Base-by-base conservation (phyloP, 495 filamentous ascomycete species). In the Penicillium diatomitis region DNA sequence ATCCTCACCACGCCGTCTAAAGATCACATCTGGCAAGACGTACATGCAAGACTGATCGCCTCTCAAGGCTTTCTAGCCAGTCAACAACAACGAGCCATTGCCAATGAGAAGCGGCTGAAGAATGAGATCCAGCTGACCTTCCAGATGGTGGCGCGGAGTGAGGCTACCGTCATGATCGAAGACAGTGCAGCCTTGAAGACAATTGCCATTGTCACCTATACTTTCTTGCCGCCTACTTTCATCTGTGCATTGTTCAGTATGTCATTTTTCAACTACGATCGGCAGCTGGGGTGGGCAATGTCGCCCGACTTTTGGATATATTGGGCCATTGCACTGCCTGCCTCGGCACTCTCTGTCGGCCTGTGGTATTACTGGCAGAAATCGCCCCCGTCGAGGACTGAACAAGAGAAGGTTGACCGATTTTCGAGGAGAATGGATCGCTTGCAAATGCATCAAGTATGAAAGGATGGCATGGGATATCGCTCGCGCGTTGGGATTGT, bases 111-210 rank as follows among this genome's bases (percentile, higher is more conserved):
- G 44, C 50, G 70, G 38, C 38, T 72, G 9, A 51, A 52, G 4
- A 75, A 75, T 51, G 72, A 77, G 57, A 76, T 75, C 10, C 59
- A 69, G 36, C 66, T 76, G 28, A 57, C 63, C 6, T 58, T 48
- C 36, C 45, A 73, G 46, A 63, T 51, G 2, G 63, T 74, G 29
- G 58, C 70, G 6, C 69, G 68, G 45, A 53, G 64, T 36, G 65
- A 73, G 50, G 53, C 64, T 8, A 45, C 47, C 30, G 57, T 62
- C 7, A 58, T 67, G 12, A 61, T 64, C 41, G 36, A 38, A 10
- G 70, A 75, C 49, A 72, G 67, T 41, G 49, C 61, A 12, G 55
- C 58, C 6, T 60, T 70, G 57, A 66, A 61, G 38, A 66, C 65
- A 2, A 58, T 70, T 10, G 53, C 65, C 3, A 51, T 67, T 35